Evolutionary conservation across 1,139 yeast species (phyloP), one percentile per base, ranked within the genome.

Genomic region (Lodderomyces beijingensis): DNA sequence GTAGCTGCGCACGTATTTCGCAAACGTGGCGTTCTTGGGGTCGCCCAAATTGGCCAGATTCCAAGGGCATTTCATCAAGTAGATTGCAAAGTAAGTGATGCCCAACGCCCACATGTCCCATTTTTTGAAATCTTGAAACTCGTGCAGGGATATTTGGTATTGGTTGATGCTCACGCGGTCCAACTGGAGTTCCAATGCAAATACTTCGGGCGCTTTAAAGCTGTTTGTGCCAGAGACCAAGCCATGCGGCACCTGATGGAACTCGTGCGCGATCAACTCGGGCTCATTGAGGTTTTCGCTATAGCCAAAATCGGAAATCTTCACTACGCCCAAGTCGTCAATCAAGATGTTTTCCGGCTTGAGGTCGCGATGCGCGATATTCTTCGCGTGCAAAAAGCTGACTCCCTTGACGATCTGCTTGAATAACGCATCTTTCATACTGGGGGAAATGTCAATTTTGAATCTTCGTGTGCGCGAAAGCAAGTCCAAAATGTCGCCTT

Each of bases 141-240:
- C 25, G 8, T 39, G 13, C 52, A 30, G 16, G 1, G 21, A 23
- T 5, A 19, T 10, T 8, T 25, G 14, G 23, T 33, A 37, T 13
- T 37, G 32, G 7, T 36, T 23, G 20, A 34, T 32, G 11, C 33
- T 20, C 29, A 42, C 36, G 13, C 25, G 18, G 16, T 30, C 31
- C 9, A 41, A 33, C n/a, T 39, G 35, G n/a, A 32, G 35, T 35
- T 63, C 70, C 27, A 50, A 47, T 11, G 46, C 41, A 41, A 64
- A 68, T 26, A 73, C 45, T 45, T 75, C 80, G 0, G 81, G 80
- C 0, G 80, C 73, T 45, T 73, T 75, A 49, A 73, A 75, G 13
- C 76, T 66, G 23, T 58, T 61, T 2, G 81, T 75, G 1, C 81
- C 81, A 39, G 70, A 55, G 31, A 49, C 53, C 9, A 71, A 39